phyloP scores from a whole-genome alignment of 352 stramenopile species.

The Blastocystis sp. region DNA sequence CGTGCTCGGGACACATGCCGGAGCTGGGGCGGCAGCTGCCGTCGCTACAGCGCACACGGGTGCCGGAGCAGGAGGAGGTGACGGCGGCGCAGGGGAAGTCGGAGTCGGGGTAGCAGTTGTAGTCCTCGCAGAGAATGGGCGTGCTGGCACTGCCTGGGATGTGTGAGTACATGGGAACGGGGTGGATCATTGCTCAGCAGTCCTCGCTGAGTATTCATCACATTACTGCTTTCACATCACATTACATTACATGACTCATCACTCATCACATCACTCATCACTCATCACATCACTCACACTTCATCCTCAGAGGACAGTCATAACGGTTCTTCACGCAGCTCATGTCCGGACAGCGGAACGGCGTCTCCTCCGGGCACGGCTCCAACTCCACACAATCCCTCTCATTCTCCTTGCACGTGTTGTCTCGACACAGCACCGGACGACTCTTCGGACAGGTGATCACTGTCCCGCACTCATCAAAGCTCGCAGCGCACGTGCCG shows the following conservation, averaged over 20 bases:
- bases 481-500: conserved; percentile 25
- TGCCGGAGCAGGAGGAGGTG: not conserved
- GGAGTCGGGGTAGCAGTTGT: conserved; percentile 16
- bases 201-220: no score
- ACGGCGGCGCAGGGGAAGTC: conserved; percentile 14
- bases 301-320: conserved; percentile 14
- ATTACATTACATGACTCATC: not conserved
- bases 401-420: conserved; percentile 31
- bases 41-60: conserved; percentile 49
- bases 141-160: not conserved
- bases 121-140: conserved; percentile 56
- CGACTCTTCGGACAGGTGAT: conserved; percentile 30
- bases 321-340: conserved; percentile 19
- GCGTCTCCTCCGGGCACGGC: conserved; percentile 31
- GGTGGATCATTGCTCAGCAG: not conserved
- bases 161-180: not conserved
- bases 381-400: conserved; percentile 37
- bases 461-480: conserved; percentile 11
- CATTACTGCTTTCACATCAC: no score
- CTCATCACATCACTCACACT: not conserved
- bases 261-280: not conserved
- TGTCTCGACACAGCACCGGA: conserved; percentile 39
- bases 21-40: conserved; percentile 28
- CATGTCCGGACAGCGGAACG: conserved; percentile 63
- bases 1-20: not conserved